phyloP scores from a whole-genome alignment of 305 asterid genomes.

The Fraxinus platypoda region DNA sequence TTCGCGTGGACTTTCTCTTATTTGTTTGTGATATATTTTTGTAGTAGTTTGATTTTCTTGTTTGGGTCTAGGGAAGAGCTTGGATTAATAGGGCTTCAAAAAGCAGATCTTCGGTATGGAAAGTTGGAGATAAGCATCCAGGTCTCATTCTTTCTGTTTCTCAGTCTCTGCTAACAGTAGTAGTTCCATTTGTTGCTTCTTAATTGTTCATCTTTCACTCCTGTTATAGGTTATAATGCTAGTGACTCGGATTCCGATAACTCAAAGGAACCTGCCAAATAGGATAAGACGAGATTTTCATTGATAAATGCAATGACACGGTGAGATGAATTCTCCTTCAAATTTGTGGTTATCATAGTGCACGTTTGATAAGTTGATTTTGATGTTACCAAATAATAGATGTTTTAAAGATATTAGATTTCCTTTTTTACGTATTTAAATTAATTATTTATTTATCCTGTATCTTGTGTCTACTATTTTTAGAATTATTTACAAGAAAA shows the following conservation, averaged over 20 bases:
- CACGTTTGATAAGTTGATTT: not conserved
- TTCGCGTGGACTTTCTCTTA: too few relatives aligned
- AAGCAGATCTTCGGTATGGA: constrained; percentile 64
- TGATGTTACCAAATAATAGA: not conserved
- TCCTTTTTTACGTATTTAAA: not conserved
- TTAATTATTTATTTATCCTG: not conserved
- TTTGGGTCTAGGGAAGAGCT: constrained; percentile 61
- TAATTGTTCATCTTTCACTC: not conserved
- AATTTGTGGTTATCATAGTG: not conserved
- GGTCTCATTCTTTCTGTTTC: constrained; percentile 37
- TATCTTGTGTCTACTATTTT: constrained; percentile 1
- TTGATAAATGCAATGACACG: constrained; percentile 20
- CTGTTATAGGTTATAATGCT: constrained; percentile 64
- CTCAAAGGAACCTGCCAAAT: constrained; percentile 36
- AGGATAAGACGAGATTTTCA: constrained; percentile 30
- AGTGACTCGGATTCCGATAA: constrained; percentile 91
- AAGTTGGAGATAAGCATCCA: constrained; percentile 82
- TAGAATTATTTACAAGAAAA: not conserved
- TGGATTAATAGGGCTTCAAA: constrained; percentile 78
- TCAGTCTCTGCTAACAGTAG: not conserved
- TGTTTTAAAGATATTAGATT: not conserved
- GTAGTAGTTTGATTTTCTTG: constrained; percentile 11
- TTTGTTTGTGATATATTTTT: not conserved
- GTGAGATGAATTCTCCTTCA: constrained; percentile 38
- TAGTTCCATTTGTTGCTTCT: constrained; percentile 4